These are phyloP conservation scores for Blastobotrys elegans DNA, from an alignment of 1,139 yeast genomes.

Conservation along the genomic window DNA sequence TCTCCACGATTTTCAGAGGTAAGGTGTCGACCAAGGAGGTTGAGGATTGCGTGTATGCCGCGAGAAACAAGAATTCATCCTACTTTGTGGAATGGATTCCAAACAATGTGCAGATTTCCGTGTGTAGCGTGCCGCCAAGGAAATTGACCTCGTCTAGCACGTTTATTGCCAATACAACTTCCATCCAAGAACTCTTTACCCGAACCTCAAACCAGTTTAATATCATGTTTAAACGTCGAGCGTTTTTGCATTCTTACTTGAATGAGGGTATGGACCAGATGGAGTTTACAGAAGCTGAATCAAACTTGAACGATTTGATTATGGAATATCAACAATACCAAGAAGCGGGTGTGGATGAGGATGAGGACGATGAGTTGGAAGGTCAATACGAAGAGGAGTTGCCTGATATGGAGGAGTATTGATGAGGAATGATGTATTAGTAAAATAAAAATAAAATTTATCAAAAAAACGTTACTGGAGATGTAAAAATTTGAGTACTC, in stretches of 20 bases:
- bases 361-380: slow-evolving; percentile 25
- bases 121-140: slow-evolving; percentile 41
- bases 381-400: slow-evolving; percentile 12
- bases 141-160: slow-evolving; percentile 41
- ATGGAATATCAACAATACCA: slow-evolving; percentile 44
- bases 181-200: slow-evolving; percentile 42
- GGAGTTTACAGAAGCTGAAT: slow-evolving; percentile 44
- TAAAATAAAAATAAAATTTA: too few relatives aligned
- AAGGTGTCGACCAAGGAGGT: slow-evolving; percentile 43
- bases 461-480: too few relatives aligned
- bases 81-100: slow-evolving; percentile 43
- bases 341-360: slow-evolving; percentile 39
- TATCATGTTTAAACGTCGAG: slow-evolving; percentile 42
- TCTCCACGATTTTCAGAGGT: slow-evolving; percentile 44
- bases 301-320: slow-evolving; percentile 40
- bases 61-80: slow-evolving; percentile 36
- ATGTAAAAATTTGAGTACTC: too few relatives aligned
- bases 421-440: too few relatives aligned
- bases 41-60: slow-evolving; percentile 38
- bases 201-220: slow-evolving; percentile 40
- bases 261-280: slow-evolving; percentile 45
- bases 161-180: slow-evolving; percentile 42
- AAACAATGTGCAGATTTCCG: slow-evolving; percentile 40
- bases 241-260: slow-evolving; percentile 45
- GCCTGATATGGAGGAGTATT: slow-evolving; percentile 2